These are phyloP conservation scores for Trapa incisa DNA, from an alignment of 345 rosid species.

Conservation along the genomic window DNA sequence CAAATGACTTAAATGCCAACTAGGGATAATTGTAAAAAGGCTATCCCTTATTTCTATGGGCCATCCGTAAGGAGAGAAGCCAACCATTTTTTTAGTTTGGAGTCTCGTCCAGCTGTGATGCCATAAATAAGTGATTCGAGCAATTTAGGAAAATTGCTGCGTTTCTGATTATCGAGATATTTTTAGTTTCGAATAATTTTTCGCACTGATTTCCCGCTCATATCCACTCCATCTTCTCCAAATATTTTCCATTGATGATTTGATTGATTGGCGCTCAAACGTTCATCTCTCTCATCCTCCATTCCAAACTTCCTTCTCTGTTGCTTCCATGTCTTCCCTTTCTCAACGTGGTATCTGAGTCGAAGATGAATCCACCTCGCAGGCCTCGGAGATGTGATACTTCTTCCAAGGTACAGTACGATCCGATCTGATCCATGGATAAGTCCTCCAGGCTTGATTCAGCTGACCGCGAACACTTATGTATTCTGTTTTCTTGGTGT, in stretches of 20 bases:
- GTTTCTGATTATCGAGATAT: too few relatives aligned
- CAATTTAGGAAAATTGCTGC: too few relatives aligned
- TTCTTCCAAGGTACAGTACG: constrained; percentile 31
- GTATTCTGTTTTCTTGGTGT: background rate
- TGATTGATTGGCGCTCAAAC: background rate
- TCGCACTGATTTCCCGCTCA: constrained; percentile 18
- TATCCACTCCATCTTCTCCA: background rate
- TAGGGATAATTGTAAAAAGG: too few relatives aligned
- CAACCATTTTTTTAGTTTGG: too few relatives aligned
- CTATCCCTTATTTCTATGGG: too few relatives aligned
- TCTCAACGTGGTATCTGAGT: background rate
- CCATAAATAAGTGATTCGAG: too few relatives aligned
- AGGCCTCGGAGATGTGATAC: constrained; percentile 36
- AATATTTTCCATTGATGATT: background rate
- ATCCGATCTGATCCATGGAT: background rate
- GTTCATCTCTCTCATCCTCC: background rate
- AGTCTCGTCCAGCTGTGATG: too few relatives aligned
- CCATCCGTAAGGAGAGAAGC: too few relatives aligned
- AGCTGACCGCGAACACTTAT: background rate
- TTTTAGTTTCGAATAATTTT: background rate
- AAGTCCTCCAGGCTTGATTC: background rate
- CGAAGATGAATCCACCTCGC: constrained; percentile 35
- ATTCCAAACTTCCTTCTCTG: background rate
- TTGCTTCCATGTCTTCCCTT: background rate
- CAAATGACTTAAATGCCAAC: too few relatives aligned